Evolutionary conservation across 208 protist species (phyloP), one percentile per base, ranked within the genome.

Genomic region (Leishmania tropica): DNA sequence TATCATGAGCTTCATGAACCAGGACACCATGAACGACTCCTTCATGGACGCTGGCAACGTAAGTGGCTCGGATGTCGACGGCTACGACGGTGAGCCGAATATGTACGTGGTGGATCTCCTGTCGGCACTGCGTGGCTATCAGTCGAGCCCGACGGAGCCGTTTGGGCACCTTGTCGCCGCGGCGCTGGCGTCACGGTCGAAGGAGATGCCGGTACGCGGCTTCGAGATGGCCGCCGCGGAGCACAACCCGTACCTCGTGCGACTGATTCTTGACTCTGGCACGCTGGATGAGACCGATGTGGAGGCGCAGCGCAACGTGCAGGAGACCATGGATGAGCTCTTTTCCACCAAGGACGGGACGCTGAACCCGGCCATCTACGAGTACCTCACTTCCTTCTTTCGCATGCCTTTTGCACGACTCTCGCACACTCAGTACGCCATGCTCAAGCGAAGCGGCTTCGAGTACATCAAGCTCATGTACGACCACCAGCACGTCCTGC

Each of bases 131-230:
- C 84, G 85, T 19, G 87, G 89, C 17, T 97, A 97, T 83, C 81
- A 84, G 19, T 81, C 81, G n/a, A 92, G 83, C 79, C 92, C 90
- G 15, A 94, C 88, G 37, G 94, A 96, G 77, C 90, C 86, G 40
- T 94, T 92, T 70, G 89, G 86, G 54, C 92, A 97, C 60, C 87
- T 97, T 47, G 94, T 97, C 28, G 89, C 88, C n/a, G 94, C 94
- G 28, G 90, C 92, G 19, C 85, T 97, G n/a, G 86, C 86, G 65
- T 84, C 87, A 51, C 89, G 92, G 35, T 93, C 89, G 60, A 40
- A 42, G 45, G 84, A 91, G 73, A 81, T 85, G 37, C 94, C 87
- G 0, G 94, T 97, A n/a, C 92, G 85, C 1, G 90, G 84, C 3
- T 89, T 81, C 19, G 94, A 97, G 83, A 42, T 97, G 0, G 81